phyloP scores from a whole-genome alignment of 179 eudicot species.

The Kewa caespitosa region DNA sequence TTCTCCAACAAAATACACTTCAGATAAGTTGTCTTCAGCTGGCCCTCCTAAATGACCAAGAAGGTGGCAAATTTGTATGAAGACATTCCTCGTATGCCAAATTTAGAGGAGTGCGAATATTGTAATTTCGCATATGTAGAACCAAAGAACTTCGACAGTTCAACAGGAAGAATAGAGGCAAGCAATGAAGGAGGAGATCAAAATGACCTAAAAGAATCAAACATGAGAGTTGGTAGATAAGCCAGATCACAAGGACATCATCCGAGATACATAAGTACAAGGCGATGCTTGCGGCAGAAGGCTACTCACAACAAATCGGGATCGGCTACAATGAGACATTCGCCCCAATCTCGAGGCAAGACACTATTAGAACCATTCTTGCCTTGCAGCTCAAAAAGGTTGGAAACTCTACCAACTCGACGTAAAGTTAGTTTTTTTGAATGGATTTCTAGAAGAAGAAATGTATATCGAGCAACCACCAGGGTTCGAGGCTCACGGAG shows the following conservation, averaged over 20 bases:
- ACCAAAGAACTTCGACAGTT: not conserved
- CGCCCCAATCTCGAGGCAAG: not conserved
- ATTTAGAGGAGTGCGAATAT: not conserved
- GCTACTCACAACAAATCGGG: not conserved
- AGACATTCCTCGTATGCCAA: not conserved
- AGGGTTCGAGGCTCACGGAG: not conserved
- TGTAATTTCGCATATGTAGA: not conserved
- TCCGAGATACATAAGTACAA: not conserved
- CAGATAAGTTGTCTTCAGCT: not conserved
- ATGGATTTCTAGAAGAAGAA: not conserved
- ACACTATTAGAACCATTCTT: not conserved
- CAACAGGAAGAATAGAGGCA: not conserved
- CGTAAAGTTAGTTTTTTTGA: not conserved
- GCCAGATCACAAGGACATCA: not conserved
- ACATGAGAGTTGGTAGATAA: not conserved
- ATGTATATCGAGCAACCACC: not conserved
- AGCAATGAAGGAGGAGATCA: not conserved
- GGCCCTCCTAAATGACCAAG: not conserved
- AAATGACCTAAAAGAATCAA: not conserved
- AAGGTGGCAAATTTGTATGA: not conserved
- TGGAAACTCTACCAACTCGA: not conserved
- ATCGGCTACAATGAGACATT: not conserved
- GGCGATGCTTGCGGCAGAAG: not conserved
- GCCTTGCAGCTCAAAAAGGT: not conserved
- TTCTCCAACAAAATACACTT: not conserved